Evolutionary conservation across 768 basidiomycete species (phyloP).

Genomic region (Mycena alexandri): DNA sequence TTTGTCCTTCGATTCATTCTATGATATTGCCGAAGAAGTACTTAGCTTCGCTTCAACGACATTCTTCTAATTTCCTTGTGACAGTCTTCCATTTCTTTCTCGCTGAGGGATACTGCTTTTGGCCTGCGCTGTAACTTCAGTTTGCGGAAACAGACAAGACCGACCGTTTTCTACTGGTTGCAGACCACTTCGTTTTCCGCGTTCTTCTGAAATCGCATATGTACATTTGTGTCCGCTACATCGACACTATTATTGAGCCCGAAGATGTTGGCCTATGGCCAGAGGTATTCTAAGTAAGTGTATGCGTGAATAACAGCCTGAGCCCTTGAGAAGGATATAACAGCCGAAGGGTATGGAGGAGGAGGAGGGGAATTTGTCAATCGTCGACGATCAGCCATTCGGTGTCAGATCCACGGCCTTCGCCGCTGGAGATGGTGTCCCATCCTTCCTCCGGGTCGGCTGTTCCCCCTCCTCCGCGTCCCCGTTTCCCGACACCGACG

Average conservation of each 20-base stretch:
- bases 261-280: constrained; percentile 20
- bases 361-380: constrained; percentile 21
- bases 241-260: constrained; percentile 25
- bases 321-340: constrained; percentile 22
- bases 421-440: constrained; percentile 76
- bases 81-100: too few relatives aligned
- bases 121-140: too few relatives aligned
- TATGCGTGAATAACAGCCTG: constrained; percentile 7
- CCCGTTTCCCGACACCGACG: constrained; percentile 78
- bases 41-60: too few relatives aligned
- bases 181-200: too few relatives aligned
- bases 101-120: too few relatives aligned
- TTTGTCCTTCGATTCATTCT: too few relatives aligned
- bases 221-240: constrained; percentile 12
- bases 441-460: constrained; percentile 73
- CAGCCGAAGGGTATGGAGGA: constrained; percentile 50
- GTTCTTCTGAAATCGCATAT: constrained; percentile 9
- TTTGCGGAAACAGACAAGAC: too few relatives aligned
- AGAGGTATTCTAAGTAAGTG: constrained; percentile 23
- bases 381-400: constrained; percentile 89
- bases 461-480: constrained; percentile 62
- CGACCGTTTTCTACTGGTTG: too few relatives aligned
- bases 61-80: too few relatives aligned
- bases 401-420: constrained; percentile 86
- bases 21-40: too few relatives aligned